Base-by-base conservation (phyloP, 1,284 basidiomycete genomes). In the Malassezia globosa region DNA sequence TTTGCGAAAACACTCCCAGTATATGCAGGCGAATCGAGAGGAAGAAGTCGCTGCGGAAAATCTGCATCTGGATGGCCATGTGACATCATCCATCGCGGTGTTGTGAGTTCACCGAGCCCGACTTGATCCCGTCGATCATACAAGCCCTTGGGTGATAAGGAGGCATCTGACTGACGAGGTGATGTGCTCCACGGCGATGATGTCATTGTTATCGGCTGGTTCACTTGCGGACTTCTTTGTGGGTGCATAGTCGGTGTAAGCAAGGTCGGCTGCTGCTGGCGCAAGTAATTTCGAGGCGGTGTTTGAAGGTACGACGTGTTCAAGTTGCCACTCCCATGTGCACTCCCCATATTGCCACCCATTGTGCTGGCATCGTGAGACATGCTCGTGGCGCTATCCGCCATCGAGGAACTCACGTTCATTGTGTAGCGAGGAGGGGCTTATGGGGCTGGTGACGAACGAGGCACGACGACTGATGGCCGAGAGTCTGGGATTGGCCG, bases 31-130 rank as follows among this genome's bases (percentile, higher is more conserved):
- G 29, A 31, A 31, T 31, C 29, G 4, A 31, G 29, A 11, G 29
- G 29, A 16, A 24, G 27, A 7, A 26, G 7, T 18, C 23, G 31
- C 7, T 26, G 41, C 7, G 41, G 41, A 13, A 43, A 31, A 16
- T 2, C 29, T 13, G 29, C 11, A 2, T 31, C 29, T 31, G 29
- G 11, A 31, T 31, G 29, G 25, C 7, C 53, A 42, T 4, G 52
- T 45, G 48, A 37, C 4, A 56, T 44, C 27, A 63, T 78, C 90
- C 89, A 97, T 56, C 89, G 80, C 31, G 92, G 92, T n/a, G 92
- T 96, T 6, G 88, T 78, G n/a, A 96, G 80, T 74, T 96, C 92
- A 31, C 92, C 92, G 8, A 96, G 85, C 18, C 92, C 92, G 46
- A 96, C 82, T 34, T 96, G 80, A 21, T 81, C 85, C 14, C 82